Percentiles rank a stretch among this genome's conserved stretches.
phyloP scores from a whole-genome alignment of 2,329 filamentous ascomycete genomes.

The Colletotrichum camelliae region DNA sequence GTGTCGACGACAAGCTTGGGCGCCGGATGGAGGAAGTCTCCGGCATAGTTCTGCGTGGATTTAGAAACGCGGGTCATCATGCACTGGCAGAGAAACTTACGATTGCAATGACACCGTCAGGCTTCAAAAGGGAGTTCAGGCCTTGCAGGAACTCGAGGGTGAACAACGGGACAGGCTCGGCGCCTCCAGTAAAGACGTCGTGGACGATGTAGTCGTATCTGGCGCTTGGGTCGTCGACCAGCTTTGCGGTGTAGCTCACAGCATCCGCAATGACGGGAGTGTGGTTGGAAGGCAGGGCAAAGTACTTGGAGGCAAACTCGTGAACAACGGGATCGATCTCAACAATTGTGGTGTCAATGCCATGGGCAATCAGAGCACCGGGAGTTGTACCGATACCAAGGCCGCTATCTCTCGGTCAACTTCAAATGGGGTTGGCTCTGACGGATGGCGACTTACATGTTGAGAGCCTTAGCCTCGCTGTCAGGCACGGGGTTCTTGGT shows the following conservation, averaged over 20 bases:
- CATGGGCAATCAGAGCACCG: slow-evolving; percentile 83
- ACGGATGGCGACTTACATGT: slow-evolving; percentile 69
- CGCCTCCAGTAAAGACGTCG: slow-evolving; percentile 96
- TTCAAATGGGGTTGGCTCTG: slow-evolving; percentile 23
- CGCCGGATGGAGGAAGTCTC: slow-evolving; percentile 79
- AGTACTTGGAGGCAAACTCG: slow-evolving; percentile 82
- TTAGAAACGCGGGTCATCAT: slow-evolving; percentile 7
- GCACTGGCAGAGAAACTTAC: slow-evolving; percentile 52
- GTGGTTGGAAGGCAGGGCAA: slow-evolving; percentile 78
- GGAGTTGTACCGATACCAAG: slow-evolving; percentile 93
- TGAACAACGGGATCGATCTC: slow-evolving; percentile 94
- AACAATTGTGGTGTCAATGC: slow-evolving; percentile 90
- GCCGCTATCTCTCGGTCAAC: slow-evolving; percentile 60
- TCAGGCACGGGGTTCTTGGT: slow-evolving; percentile 59
- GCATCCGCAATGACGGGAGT: slow-evolving; percentile 84
- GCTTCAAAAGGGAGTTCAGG: slow-evolving; percentile 73
- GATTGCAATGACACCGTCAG: slow-evolving; percentile 85
- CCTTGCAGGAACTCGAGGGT: slow-evolving; percentile 82
- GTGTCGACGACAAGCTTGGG: slow-evolving; percentile 83
- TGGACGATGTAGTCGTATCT: slow-evolving; percentile 93
- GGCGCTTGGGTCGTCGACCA: slow-evolving; percentile 45
- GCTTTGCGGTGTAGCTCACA: slow-evolving; percentile 65
- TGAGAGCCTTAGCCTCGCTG: slow-evolving; percentile 76
- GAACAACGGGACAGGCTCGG: slow-evolving; percentile 88
- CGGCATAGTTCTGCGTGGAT: slow-evolving; percentile 82